These are phyloP conservation scores for Rhynchosporium graminicola DNA, from an alignment of 2,329 filamentous ascomycete genomes.

Conservation along the genomic window DNA sequence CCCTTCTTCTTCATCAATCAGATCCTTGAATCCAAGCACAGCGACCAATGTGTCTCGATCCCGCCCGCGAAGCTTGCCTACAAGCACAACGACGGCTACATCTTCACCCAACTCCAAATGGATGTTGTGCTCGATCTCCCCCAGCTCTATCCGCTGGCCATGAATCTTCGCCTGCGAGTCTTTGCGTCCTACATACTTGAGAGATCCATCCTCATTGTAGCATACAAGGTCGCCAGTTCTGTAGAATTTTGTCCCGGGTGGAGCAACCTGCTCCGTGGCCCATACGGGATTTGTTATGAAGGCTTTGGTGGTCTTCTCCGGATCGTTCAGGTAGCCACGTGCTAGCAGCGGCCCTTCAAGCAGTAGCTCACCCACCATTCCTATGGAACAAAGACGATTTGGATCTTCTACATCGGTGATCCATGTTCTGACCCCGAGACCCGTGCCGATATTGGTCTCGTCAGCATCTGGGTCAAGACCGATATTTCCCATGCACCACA, in stretches of 20 bases:
- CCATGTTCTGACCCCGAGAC: no score
- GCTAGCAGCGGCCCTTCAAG: neutral
- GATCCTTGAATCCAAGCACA: no score
- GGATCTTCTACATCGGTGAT: no score
- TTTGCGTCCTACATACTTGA: neutral
- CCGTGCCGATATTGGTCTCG: no score
- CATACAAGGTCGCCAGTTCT: neutral
- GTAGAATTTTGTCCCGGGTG: neutral
- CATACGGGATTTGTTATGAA: constrained; percentile 53
- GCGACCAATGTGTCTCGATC: no score
- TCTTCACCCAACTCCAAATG: neutral
- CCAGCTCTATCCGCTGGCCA: neutral
- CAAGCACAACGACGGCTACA: no score
- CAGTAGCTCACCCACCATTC: neutral
- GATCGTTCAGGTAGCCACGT: constrained; percentile 59
- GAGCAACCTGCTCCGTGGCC: no score
- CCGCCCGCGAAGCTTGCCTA: no score
- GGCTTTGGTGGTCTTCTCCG: constrained; percentile 55
- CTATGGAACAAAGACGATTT: constrained; percentile 23
- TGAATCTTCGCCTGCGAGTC: neutral
- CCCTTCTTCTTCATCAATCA: no score
- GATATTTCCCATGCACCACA: no score
- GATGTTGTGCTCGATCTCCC: constrained; percentile 1
- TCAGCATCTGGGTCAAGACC: no score
- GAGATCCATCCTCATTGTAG: neutral